Base-by-base conservation (phyloP, 352 stramenopile genomes). In the Phytophthora kernoviae region DNA sequence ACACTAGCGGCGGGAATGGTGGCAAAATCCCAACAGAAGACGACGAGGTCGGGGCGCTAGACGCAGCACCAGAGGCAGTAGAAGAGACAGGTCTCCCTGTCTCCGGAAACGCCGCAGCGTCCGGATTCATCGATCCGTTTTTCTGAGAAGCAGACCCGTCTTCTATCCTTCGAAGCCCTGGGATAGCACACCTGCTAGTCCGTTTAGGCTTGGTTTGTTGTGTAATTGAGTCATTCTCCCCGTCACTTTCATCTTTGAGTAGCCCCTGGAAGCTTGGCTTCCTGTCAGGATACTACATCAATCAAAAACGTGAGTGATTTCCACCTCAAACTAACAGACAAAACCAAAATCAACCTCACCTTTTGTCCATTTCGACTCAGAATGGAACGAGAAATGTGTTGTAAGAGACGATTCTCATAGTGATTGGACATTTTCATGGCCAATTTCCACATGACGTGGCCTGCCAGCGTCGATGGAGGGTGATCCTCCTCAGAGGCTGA, bases 341-440 rank as follows among this genome's bases (percentile, higher is more conserved):
- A 24, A 15, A 73, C 58, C 32, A 17, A 26, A 30, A 30, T 15
- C 20, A 37, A 21, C n/a, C 21, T 46, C 52, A 90, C 81, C 75
- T 87, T 87, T 62, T 86, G 77, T 17, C 62, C 49, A 27, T 74
- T 71, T 32, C 79, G 77, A 27, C 55, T 74, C 33, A 88, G 51
- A 42, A 90, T 87, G 50, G 78, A 90, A 22, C 81, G 70, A n/a
- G 81, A 88, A 50, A 90, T 60, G 55, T 88, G 75, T 49, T 90
- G 81, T 14, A 90, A 51, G 8, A 91, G 37, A 5, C 79, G 77
- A 18, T 53, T 91, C 42, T 91, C 81, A 50, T 88, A 77, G 62
- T 81, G 75, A 18, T 79, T 75, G 17, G 81, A 91, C 75, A 91
- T 81, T 45, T 65, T 64, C 74, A 87, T 75, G 14, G 79, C 79